Evolutionary conservation across 1,284 basidiomycete genomes (phyloP), one percentile per base, ranked within the genome.

Genomic region (Ganoderma lingzhi): DNA sequence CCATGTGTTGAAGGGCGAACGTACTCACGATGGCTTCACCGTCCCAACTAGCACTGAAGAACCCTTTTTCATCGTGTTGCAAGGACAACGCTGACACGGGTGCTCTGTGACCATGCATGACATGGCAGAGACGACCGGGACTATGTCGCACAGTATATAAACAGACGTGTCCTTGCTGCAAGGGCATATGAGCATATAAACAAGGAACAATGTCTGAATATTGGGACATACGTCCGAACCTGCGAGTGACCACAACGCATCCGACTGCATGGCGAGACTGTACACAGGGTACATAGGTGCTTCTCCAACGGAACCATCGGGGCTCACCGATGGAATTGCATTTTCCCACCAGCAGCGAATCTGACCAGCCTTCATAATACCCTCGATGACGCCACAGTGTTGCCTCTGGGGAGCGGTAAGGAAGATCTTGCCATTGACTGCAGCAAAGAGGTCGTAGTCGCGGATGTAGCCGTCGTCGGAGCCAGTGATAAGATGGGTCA

Each of bases 21-120:
- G 64, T 53, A 86, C 94, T 80, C 80, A 97, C 97, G 68, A 92
- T 85, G 4, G 96, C 92, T 71, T 94, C 90, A 3, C 95, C 93
- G 78, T 99, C 98, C 97, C 97, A 99, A 2, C 96, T 93, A 5
- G 96, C 97, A 76, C 95, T 97, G 74, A 97, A 90, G 71, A 97
- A 89, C 0, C 91, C 88, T 74, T 92, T 93, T 78, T 99, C 95
- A 64, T 93, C 90, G 68, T 92, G 88, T 68, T 92, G 86, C 68
- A 99, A 82, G 0, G 91, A 88, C 61, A 99, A 83, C 17, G 92
- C 90, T n/a, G 97, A 98, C 6, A 99, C 91, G 32, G 95, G 92
- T 4, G 91, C 91, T 53, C 88, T 89, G 70, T 96, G 95, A 0
- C 88, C 90, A 67, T 82, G 76, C 79, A 99, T 86, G 3, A 90